Base-by-base conservation (phyloP, 805 yeast genomes). In the Tetrapisispora fleetii region DNA sequence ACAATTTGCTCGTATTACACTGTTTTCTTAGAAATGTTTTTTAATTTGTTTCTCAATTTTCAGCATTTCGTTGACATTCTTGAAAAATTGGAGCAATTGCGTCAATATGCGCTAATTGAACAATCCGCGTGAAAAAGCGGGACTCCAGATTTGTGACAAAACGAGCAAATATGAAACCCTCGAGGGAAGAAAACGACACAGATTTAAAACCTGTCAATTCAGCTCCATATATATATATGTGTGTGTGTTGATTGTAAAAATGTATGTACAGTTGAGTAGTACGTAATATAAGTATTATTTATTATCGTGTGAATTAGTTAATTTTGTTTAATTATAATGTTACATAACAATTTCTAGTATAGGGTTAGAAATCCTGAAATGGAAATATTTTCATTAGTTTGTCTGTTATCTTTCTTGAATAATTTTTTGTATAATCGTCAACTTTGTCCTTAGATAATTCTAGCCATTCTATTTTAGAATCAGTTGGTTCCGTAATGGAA, bases 401-500 rank as follows among this genome's bases (percentile, higher is more conserved):
- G 13, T n/a, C 21, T 17, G 38, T n/a, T 13, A 36, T 36, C 4
- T 36, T n/a, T 16, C n/a, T 36, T 36, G 21, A 6, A 18, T 36
- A 36, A 36, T 36, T 36, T n/a, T 36, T n/a, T 35, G 43, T 48
- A 28, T 51, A 49, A 16, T 28, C 39, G 17, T 44, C 27, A 17
- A 53, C 46, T 4, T 50, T 45, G n/a, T 46, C 45, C 13, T 27
- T 41, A 9, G 50, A 50, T 27, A 53, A 22, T 4, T 48, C 51
- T 21, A 53, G 40, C 56, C 56, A 53, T 27, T 22, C 28, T 17
- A 44, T 37, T 36, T 45, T 40, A 18, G 53, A 50, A 36, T 53
- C 49, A 32, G 28, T 40, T 4, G 54, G 56, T 35, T 53, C 56
- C 22, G 28, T 16, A 16, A 45, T 19, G 6, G n/a, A 18, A 6